Base-by-base conservation (phyloP, 2,329 filamentous ascomycete species). In the Knoxdaviesia proteae region DNA sequence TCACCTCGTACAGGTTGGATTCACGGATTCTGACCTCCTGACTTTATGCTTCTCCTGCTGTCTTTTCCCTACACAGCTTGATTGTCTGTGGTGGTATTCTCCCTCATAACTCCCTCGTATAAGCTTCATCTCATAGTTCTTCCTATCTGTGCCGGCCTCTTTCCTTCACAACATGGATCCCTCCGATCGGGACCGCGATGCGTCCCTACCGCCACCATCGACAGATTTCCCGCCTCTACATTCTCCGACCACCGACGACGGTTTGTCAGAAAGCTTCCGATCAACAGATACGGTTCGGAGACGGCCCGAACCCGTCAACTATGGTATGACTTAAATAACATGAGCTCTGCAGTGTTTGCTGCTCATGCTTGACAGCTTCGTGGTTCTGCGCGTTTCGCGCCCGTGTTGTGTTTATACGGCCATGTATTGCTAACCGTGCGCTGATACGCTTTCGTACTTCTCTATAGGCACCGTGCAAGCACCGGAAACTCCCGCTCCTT, bases 241-340 rank as follows among this genome's bases (percentile, higher is more conserved):
- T 2, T 20, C 39, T 40, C 31, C 39, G 7, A 10, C 39, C 31
- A n/a, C 31, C 44, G 64, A 65, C 35, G 65, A 70, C 40, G 60
- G 56, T 30, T 53, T 65, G 40, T 61, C 67, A 5, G 71, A 74
- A 50, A 71, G 64, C 55, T 67, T 65, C 50, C 70, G 74, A 52
- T 72, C 71, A 20, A 67, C 67, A 29, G 74, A 77, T 44, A 76
- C 73, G 10, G 61, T 75, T 49, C 67, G 74, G 49, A 65, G 69
- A 49, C 65, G 69, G 49, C 63, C 68, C 44, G 73, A 77, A 20
- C 20, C 20, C 49, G 59, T 58, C 34, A 54, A 53, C 29, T 77
- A 77, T 58, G 74, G 74, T 78, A 59, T 45, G 65, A 59, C 29
- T 11, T 38, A 29, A 36, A 8, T 10, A 10, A 34, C 43, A 44